Base-by-base conservation (phyloP, 208 protist species). In the Acanthamoeba culbertsoni region DNA sequence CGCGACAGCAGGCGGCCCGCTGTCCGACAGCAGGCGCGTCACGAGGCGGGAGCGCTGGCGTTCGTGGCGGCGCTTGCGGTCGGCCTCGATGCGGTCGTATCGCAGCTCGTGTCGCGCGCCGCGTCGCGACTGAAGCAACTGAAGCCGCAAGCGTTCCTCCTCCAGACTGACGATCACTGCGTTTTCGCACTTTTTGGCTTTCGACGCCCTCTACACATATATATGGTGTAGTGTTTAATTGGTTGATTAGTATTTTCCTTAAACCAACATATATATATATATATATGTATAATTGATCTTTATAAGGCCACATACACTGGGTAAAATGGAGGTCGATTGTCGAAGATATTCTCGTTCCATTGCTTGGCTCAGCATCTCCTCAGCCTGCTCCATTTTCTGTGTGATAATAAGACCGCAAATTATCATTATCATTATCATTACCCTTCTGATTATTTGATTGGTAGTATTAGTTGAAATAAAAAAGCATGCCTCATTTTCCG, bases 401-500 rank as follows among this genome's bases (percentile, higher is more conserved):
- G 31, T 55, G 12, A 55, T 55, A n/a, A n/a, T n/a, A n/a, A n/a
- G n/a, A n/a, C n/a, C n/a, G n/a, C 48, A 8, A 18, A 18, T 55
- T 55, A 18, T 23, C 48, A 55, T 55, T 8, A 55, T 55, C 48
- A 55, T 55, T 18, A 8, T 8, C 12, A 55, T 73, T 37, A 37
- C 43, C 16, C 8, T 16, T 2, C 33, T 28, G 5, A 8, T 42
- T 14, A 43, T 71, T 8, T n/a, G 73, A 10, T 40, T 14, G 35
- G 12, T 63, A 26, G 51, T 57, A 0, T 57, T 0, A 68, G 4
- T 7, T 35, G 7, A 5, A 18, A 20, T 18, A 90, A n/a, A n/a
- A n/a, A n/a, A n/a, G n/a, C n/a, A n/a, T n/a, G n/a, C 53, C 82
- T 90, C 82, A 59, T 90, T 90, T 35, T 90, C 82, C 33, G 82